Percentiles rank a stretch among this genome's conserved stretches.
Conservation (phyloP, 345 rosid genomes). For the Cardiospermum halicacabum region DNA sequence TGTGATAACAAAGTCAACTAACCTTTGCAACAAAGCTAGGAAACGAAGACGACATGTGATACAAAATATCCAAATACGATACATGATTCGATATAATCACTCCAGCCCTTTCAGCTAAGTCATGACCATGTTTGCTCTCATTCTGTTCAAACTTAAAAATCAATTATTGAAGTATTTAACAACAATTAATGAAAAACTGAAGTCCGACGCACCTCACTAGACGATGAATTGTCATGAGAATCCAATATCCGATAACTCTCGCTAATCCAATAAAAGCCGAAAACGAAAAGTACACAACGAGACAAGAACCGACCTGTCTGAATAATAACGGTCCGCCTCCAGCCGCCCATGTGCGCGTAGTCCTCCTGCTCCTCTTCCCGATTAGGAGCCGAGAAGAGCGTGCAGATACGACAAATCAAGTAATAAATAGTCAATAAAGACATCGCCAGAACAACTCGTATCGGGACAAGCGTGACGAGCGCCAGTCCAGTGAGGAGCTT, state of each 20-base stretch:
- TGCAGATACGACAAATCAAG: conserved; percentile 76
- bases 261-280: conserved; percentile 92
- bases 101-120: conserved; percentile 69
- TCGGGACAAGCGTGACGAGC: conserved; percentile 63
- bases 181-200: neutral
- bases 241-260: conserved; percentile 37
- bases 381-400: conserved; percentile 67
- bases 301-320: conserved; percentile 61
- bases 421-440: conserved; percentile 57
- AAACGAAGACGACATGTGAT: conserved; percentile 91
- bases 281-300: conserved; percentile 66
- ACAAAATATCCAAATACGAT: conserved; percentile 85
- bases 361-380: conserved; percentile 82
- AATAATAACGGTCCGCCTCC: conserved; percentile 76
- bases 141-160: conserved; percentile 18
- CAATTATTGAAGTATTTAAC: neutral
- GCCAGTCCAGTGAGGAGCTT: conserved; percentile 54
- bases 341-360: conserved; percentile 89
- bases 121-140: conserved; percentile 31
- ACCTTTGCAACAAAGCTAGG: conserved; percentile 99
- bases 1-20: conserved; percentile 24
- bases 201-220: conserved; percentile 28
- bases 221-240: conserved; percentile 4
- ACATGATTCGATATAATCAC: conserved; percentile 86
- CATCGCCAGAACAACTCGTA: conserved; percentile 55